phyloP scores from a whole-genome alignment of 2,329 filamentous ascomycete species.

The Ceratocystis albifundus region DNA sequence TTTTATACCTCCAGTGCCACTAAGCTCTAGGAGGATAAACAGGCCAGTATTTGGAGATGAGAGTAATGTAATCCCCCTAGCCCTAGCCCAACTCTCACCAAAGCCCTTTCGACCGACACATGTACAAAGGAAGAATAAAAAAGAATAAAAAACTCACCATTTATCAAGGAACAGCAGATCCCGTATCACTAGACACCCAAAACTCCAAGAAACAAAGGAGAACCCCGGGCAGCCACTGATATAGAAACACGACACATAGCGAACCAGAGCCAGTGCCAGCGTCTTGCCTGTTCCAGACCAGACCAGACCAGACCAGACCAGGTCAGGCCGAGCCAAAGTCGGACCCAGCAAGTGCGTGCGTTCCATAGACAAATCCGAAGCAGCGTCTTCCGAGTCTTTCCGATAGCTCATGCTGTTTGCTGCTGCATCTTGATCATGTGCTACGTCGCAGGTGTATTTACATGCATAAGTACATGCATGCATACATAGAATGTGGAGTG shows the following conservation, averaged over 20 bases:
- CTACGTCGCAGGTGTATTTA: not conserved
- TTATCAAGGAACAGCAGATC: no score
- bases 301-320: not conserved
- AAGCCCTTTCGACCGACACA: not conserved
- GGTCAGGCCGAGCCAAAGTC: not conserved
- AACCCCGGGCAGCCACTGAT: not conserved
- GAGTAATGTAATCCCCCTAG: not conserved
- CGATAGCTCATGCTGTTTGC: constrained; percentile 13
- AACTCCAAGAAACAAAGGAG: not conserved
- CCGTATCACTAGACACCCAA: no score
- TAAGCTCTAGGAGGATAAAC: not conserved
- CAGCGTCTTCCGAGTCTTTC: constrained; percentile 12
- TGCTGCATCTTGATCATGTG: constrained; percentile 9
- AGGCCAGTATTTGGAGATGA: not conserved
- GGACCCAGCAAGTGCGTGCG: not conserved
- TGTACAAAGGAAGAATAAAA: not conserved
- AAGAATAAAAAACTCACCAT: not conserved
- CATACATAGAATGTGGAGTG: not conserved
- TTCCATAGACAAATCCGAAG: not conserved
- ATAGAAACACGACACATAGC: constrained; percentile 1
- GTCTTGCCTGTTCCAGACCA: not conserved
- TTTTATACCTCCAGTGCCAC: not conserved
- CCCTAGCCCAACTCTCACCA: not conserved
- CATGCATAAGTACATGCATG: not conserved
- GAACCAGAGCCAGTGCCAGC: not conserved